Percentiles rank a stretch among this genome's conserved stretches.
Evolutionary conservation across 176 grass and related monocot species (phyloP).

Genomic region (Cenchrus purpureus): DNA sequence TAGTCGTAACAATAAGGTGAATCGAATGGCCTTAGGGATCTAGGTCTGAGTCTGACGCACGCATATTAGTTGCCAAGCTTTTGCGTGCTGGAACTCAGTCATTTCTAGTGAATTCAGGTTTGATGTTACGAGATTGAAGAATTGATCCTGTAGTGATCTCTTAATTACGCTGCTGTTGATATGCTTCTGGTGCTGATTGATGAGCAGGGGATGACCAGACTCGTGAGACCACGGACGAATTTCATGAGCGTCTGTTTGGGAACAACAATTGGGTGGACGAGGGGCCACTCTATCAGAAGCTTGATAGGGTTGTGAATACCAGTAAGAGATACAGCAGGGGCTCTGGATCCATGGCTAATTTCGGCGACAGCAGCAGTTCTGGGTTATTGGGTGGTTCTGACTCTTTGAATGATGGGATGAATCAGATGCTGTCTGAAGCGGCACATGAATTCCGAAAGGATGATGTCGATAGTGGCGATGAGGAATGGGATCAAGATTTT

Average conservation of each 20-base stretch:
- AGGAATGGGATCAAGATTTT: constrained; percentile 37
- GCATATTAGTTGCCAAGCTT: constrained; percentile 24
- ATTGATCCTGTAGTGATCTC: not conserved
- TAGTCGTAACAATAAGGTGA: not conserved
- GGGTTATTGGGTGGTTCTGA: constrained; percentile 40
- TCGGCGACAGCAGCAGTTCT: constrained; percentile 13
- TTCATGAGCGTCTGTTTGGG: constrained; percentile 57
- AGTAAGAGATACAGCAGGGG: constrained; percentile 30
- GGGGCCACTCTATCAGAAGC: constrained; percentile 49
- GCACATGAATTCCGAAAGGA: constrained; percentile 46
- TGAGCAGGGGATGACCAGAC: constrained; percentile 38
- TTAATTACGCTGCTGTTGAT: not conserved
- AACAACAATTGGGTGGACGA: not conserved
- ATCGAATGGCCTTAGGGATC: constrained; percentile 18
- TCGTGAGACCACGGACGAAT: constrained; percentile 49
- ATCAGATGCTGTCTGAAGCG: constrained; percentile 41
- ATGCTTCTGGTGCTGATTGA: constrained; percentile 17
- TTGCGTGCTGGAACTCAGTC: not conserved
- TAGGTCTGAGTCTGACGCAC: not conserved
- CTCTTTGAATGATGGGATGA: constrained; percentile 75
- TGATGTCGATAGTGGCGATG: constrained; percentile 40
- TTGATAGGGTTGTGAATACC: constrained; percentile 51
- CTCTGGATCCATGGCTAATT: constrained; percentile 22
- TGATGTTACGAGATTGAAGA: constrained; percentile 31
- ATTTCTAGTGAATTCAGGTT: not conserved